Evolutionary conservation across 2,329 filamentous ascomycete genomes (phyloP).

Genomic region (Arachnopeziza araneosa): DNA sequence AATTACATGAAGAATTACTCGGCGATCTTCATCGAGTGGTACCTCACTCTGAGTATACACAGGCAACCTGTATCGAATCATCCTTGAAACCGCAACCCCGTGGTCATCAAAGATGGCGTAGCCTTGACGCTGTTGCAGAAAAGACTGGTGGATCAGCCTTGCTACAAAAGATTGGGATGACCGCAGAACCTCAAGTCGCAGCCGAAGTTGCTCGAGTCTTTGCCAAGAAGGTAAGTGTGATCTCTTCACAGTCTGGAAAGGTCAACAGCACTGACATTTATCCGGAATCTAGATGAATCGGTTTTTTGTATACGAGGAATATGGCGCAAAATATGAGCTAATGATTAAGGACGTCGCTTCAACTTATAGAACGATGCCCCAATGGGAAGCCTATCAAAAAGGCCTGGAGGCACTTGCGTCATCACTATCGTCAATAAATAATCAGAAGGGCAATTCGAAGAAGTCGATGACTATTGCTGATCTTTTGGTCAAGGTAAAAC

Average conservation of each 20-base stretch:
- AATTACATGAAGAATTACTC: slow-evolving; percentile 78
- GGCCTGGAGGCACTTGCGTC: slow-evolving; percentile 80
- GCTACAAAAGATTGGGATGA: slow-evolving; percentile 45
- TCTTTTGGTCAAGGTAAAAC: slow-evolving; percentile 75
- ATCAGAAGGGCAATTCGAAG: slow-evolving; percentile 54
- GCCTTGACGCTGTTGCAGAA: slow-evolving; percentile 31
- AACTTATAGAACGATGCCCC: slow-evolving; percentile 60
- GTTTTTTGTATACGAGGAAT: slow-evolving; percentile 87
- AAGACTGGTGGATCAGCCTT: slow-evolving; percentile 34
- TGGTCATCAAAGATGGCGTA: slow-evolving; percentile 43
- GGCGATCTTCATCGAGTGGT: slow-evolving; percentile 65
- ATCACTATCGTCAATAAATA: slow-evolving; percentile 65
- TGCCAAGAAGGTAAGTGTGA: slow-evolving; percentile 45
- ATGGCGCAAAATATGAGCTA: slow-evolving; percentile 81
- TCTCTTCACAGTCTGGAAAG: slow-evolving; percentile 2
- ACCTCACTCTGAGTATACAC: slow-evolving; percentile 60
- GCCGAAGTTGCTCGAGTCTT: slow-evolving; percentile 58
- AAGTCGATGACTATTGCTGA: slow-evolving; percentile 81
- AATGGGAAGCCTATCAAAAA: slow-evolving; percentile 76
- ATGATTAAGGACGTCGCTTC: slow-evolving; percentile 73
- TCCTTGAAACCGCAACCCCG: not conserved
- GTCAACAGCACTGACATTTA: not conserved
- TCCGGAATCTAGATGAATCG: slow-evolving; percentile 57
- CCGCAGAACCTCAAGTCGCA: slow-evolving; percentile 52
- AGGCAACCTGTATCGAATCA: slow-evolving; percentile 31